Percentiles rank a stretch among this genome's conserved stretches.
phyloP scores from a whole-genome alignment of 306 rosid species.

The Cyamopsis tetragonoloba region DNA sequence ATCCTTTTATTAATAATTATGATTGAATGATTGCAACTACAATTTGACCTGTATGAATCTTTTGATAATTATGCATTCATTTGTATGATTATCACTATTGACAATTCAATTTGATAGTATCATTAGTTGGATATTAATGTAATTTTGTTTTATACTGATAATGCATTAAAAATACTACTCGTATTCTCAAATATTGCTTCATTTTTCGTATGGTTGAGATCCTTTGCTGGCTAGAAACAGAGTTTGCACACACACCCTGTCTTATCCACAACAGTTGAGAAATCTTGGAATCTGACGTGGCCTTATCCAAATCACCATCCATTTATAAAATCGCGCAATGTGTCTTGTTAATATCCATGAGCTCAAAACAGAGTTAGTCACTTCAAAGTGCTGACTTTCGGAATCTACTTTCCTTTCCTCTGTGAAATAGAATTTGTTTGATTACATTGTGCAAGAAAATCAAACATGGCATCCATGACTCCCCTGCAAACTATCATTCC shows the following conservation, averaged over 20 bases:
- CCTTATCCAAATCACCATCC: conserved; percentile 49
- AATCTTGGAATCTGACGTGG: conserved; percentile 45
- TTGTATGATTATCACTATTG: too few relatives aligned
- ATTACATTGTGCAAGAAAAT: neutral
- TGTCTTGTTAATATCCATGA: conserved; percentile 28
- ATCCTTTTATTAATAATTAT: too few relatives aligned
- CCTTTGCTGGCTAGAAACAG: neutral
- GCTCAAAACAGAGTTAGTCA: neutral
- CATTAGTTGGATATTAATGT: too few relatives aligned
- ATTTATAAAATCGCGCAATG: neutral
- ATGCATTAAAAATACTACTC: too few relatives aligned
- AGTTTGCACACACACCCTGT: conserved; percentile 31
- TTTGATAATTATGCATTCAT: too few relatives aligned
- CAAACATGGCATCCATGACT: conserved; percentile 52
- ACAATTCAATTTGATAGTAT: too few relatives aligned
- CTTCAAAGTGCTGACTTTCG: neutral
- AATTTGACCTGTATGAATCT: too few relatives aligned
- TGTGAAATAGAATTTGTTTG: neutral
- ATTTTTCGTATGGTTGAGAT: neutral
- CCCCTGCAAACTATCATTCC: conserved; percentile 36
- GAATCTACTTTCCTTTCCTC: neutral
- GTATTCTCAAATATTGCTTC: neutral
- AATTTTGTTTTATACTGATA: too few relatives aligned
- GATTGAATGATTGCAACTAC: too few relatives aligned
- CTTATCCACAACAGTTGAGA: conserved; percentile 47